phyloP scores from a whole-genome alignment of 2,329 filamentous ascomycete genomes.

The Colletotrichum lini region DNA sequence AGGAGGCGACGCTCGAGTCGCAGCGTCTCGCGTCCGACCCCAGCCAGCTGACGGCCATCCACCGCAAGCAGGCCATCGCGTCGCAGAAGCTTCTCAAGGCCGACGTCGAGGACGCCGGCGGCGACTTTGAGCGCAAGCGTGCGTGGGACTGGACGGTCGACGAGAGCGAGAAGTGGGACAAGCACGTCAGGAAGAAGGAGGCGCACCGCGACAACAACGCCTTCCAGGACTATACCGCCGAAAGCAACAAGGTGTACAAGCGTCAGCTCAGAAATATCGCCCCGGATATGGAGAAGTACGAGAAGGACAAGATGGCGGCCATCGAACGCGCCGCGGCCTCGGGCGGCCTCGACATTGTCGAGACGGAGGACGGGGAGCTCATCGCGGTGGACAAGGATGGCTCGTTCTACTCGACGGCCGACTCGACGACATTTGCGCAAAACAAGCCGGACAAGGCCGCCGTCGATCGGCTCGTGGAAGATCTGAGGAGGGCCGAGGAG shows the following conservation, averaged over 20 bases:
- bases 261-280: slow-evolving; percentile 84
- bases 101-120: slow-evolving; percentile 86
- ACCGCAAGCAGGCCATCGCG: slow-evolving; percentile 88
- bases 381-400: slow-evolving; percentile 94
- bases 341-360: slow-evolving; percentile 91
- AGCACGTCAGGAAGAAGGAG: slow-evolving; percentile 87
- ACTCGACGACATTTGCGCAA: slow-evolving; percentile 84
- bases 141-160: slow-evolving; percentile 99
- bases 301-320: slow-evolving; percentile 86
- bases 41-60: slow-evolving; percentile 81
- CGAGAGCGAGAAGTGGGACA: slow-evolving; percentile 95
- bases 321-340: slow-evolving; percentile 87
- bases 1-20: slow-evolving; percentile 87
- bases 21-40: slow-evolving; percentile 85
- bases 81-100: slow-evolving; percentile 94
- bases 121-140: slow-evolving; percentile 96
- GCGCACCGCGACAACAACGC: slow-evolving; percentile 86
- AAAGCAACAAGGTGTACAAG: slow-evolving; percentile 95
- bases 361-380: slow-evolving; percentile 94
- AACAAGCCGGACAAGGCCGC: slow-evolving; percentile 91
- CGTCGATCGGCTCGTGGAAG: slow-evolving; percentile 88
- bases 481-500: slow-evolving; percentile 91
- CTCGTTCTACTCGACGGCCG: slow-evolving; percentile 89
- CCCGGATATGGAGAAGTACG: slow-evolving; percentile 87
- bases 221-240: slow-evolving; percentile 90